Conservation (phyloP, 192 early-diverging fungal genomes). For the Helicostylum pulchrum region DNA sequence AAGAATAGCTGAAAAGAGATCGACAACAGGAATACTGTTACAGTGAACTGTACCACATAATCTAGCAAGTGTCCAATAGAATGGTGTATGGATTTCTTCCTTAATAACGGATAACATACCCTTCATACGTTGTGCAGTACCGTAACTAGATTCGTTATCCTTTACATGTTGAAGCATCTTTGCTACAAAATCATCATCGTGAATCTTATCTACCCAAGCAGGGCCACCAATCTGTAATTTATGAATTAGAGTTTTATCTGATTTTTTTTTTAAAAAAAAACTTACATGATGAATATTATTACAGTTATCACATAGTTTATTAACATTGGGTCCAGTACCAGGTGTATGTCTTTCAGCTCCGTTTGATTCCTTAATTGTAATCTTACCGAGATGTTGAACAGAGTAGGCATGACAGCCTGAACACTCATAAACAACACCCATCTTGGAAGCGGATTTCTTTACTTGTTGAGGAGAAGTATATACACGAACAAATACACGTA, state of each 20-base stretch:
- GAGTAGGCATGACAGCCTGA: constrained; percentile 73
- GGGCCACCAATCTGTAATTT: constrained; percentile 81
- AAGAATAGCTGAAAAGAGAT: constrained; percentile 82
- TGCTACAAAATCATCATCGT: constrained; percentile 79
- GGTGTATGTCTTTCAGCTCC: constrained; percentile 66
- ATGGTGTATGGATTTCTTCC: constrained; percentile 74
- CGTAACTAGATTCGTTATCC: constrained; percentile 55
- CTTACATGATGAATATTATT: constrained; percentile 64
- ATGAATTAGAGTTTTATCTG: background rate
- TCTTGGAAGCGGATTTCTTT: constrained; percentile 81
- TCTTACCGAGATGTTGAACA: constrained; percentile 72
- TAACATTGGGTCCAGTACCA: constrained; percentile 58
- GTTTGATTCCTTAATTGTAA: constrained; percentile 44
- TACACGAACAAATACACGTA: constrained; percentile 94
- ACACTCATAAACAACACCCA: constrained; percentile 82
- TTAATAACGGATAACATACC: constrained; percentile 93
- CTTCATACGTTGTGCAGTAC: constrained; percentile 82
- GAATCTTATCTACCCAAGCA: constrained; percentile 81
- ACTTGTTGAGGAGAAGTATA: constrained; percentile 65
- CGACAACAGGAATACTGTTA: constrained; percentile 65
- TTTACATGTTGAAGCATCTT: constrained; percentile 78
- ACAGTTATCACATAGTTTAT: constrained; percentile 71
- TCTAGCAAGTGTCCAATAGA: constrained; percentile 75
- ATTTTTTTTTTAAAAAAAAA: too few species aligned
- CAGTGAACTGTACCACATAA: constrained; percentile 73